Percentiles rank a stretch among this genome's conserved stretches.
phyloP scores from a whole-genome alignment of 768 basidiomycete species.

The Dacryopinax primogenitus region DNA sequence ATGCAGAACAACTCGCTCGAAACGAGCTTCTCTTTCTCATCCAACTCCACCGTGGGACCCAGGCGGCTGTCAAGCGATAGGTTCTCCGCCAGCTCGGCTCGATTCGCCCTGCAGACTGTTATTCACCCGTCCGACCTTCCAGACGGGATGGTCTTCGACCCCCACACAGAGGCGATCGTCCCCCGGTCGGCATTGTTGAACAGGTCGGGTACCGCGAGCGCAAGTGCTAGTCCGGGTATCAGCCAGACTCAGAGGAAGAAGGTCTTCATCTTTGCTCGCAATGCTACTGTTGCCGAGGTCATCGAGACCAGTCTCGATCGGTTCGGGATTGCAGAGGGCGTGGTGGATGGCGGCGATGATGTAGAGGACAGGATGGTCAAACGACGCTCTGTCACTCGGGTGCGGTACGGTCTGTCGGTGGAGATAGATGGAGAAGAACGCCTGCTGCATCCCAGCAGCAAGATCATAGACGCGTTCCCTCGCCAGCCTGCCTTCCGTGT shows the following conservation, averaged over 20 bases:
- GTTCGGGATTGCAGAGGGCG: conserved; percentile 92
- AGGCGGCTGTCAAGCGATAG: not conserved
- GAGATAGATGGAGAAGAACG: conserved; percentile 42
- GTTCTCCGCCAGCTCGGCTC: conserved; percentile 67
- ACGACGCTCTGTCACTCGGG: conserved; percentile 59
- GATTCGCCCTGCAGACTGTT: conserved; percentile 75
- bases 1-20: conserved; percentile 6
- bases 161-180: conserved; percentile 85
- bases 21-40: not conserved
- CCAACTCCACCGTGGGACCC: not conserved
- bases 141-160: conserved; percentile 90
- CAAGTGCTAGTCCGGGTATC: conserved; percentile 39
- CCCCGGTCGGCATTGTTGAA: conserved; percentile 57
- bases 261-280: conserved; percentile 84
- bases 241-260: conserved; percentile 56
- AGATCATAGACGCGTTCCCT: conserved; percentile 69
- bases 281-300: conserved; percentile 90
- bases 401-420: conserved; percentile 69
- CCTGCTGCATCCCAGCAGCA: conserved; percentile 65
- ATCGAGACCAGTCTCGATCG: conserved; percentile 84
- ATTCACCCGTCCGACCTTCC: conserved; percentile 87
- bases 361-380: conserved; percentile 85
- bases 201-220: conserved; percentile 36
- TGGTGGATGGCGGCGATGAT: conserved; percentile 96
- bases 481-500: conserved; percentile 59